These are phyloP conservation scores for Vanderwaltozyma polyspora DNA, from an alignment of 805 yeast genomes.

Conservation along the genomic window DNA sequence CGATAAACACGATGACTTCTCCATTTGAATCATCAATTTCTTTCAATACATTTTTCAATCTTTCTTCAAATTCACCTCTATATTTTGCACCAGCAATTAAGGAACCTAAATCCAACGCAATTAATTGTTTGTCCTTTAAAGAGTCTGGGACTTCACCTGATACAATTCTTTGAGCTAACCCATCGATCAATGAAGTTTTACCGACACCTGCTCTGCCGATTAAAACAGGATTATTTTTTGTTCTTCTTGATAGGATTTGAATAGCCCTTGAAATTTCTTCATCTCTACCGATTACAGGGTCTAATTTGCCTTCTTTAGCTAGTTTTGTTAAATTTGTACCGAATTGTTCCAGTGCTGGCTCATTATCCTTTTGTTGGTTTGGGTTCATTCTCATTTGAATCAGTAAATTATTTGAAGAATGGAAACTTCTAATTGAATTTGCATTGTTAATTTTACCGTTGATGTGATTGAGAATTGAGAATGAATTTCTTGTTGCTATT, in stretches of 20 bases:
- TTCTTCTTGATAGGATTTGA: constrained; percentile 82
- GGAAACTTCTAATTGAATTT: too few species aligned
- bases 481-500: too few species aligned
- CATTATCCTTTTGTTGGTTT: constrained; percentile 37
- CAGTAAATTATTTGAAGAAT: too few species aligned
- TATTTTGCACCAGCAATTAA: constrained; percentile 91
- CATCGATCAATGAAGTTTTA: constrained; percentile 94
- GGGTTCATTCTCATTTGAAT: constrained; percentile 30
- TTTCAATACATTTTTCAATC: constrained; percentile 66
- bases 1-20: constrained; percentile 70
- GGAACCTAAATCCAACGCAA: constrained; percentile 79
- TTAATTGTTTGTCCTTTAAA: constrained; percentile 73
- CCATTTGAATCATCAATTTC: constrained; percentile 77
- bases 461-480: too few species aligned
- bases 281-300: constrained; percentile 95
- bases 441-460: too few species aligned
- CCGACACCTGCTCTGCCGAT: constrained; percentile 98
- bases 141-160: constrained; percentile 91
- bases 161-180: constrained; percentile 85
- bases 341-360: constrained; percentile 58
- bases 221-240: constrained; percentile 89
- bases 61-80: constrained; percentile 92
- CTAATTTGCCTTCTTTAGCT: constrained; percentile 83
- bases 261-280: constrained; percentile 90
- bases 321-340: constrained; percentile 80